Evolutionary conservation across 2,329 filamentous ascomycete species (phyloP).

Genomic region (Neonectria faginata): DNA sequence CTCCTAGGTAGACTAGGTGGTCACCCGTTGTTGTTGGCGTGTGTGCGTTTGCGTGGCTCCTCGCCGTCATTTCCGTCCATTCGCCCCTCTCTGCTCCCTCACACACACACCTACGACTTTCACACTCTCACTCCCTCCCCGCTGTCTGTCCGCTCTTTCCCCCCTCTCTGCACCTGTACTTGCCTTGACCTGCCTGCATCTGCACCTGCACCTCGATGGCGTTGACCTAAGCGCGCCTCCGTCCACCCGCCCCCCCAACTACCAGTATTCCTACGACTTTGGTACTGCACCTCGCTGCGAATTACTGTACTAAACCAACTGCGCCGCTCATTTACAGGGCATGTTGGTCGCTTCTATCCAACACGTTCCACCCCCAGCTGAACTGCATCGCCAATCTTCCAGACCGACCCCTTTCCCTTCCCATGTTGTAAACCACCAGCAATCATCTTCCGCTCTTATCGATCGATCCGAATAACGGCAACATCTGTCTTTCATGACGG

Average conservation of each 20-base stretch:
- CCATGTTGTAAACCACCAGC: conserved; percentile 18
- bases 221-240: conserved; percentile 14
- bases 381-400: conserved; percentile 16
- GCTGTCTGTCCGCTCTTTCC: not conserved
- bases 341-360: conserved; percentile 6
- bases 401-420: conserved; percentile 17
- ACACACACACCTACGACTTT: not conserved
- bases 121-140: not conserved
- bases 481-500: conserved; percentile 36
- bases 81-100: not conserved
- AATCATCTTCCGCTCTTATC: not conserved
- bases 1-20: not conserved
- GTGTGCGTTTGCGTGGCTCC: not conserved
- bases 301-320: conserved; percentile 5
- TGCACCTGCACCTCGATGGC: not conserved
- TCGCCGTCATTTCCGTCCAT: not conserved
- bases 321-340: conserved; percentile 27
- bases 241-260: conserved; percentile 15
- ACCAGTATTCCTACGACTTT: not conserved
- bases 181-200: not conserved
- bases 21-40: conserved; percentile 4
- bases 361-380: conserved; percentile 8
- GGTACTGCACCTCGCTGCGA: not conserved
- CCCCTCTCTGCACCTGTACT: not conserved
- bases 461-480: not conserved